Evolutionary conservation across 1,284 basidiomycete species (phyloP).

Genomic region (Boletellus deceptivus): DNA sequence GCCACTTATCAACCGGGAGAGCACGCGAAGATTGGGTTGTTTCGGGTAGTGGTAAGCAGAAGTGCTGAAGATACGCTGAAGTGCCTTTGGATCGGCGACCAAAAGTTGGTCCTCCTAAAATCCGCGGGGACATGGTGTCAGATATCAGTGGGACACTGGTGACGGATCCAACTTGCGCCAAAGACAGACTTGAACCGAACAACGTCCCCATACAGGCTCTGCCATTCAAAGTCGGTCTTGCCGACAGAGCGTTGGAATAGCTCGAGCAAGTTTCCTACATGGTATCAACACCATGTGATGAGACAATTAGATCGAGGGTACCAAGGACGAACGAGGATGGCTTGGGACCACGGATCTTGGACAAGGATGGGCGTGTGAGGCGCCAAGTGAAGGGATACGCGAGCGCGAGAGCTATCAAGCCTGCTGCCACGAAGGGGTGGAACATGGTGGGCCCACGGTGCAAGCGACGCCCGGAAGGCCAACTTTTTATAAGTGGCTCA

Average conservation of each 20-base stretch:
- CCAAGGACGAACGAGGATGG: constrained; percentile 34
- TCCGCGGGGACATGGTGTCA: neutral
- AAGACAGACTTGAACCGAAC: constrained; percentile 30
- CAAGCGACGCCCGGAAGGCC: no score
- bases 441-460: no score
- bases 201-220: constrained; percentile 28
- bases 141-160: neutral
- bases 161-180: constrained; percentile 16
- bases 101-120: constrained; percentile 28
- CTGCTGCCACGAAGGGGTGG: neutral
- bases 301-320: neutral
- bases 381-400: constrained; percentile 16
- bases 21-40: constrained; percentile 30
- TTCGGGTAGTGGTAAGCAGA: constrained; percentile 42
- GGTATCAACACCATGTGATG: neutral
- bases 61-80: constrained; percentile 41
- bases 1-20: constrained; percentile 35
- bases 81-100: constrained; percentile 40
- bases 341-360: constrained; percentile 32
- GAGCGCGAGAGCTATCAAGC: constrained; percentile 11
- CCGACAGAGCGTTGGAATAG: constrained; percentile 25
- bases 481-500: no score
- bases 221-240: constrained; percentile 32
- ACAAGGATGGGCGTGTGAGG: constrained; percentile 20
- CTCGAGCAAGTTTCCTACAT: constrained; percentile 25